Conservation (phyloP, 2,329 filamentous ascomycete genomes). For the Trichoderma guizhouense region DNA sequence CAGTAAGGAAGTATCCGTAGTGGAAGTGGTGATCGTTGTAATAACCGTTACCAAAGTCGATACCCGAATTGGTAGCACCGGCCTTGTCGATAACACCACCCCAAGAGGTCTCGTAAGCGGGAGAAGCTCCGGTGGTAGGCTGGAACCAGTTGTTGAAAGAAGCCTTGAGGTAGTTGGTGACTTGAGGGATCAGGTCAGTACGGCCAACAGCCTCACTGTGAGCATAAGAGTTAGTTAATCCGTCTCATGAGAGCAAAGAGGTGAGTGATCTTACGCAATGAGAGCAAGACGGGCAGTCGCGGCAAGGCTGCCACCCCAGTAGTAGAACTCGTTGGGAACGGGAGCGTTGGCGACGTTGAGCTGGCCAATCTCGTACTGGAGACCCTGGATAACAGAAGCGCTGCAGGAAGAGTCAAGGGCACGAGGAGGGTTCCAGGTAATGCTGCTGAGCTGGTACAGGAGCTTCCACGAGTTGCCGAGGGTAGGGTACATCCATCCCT, state of each 20-base stretch:
- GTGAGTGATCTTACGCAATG: conserved; percentile 23
- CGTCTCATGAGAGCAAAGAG: no score
- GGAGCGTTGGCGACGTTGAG: conserved; percentile 22
- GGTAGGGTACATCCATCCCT: conserved; percentile 27
- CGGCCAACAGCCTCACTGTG: conserved; percentile 24
- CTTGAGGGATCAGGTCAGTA: conserved; percentile 21
- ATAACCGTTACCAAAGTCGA: conserved; percentile 29
- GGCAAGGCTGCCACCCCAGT: conserved; percentile 25
- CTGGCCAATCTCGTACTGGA: conserved; percentile 24
- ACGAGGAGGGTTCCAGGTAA: conserved; percentile 25
- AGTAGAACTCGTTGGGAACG: conserved; percentile 26
- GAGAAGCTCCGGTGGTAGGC: conserved; percentile 18
- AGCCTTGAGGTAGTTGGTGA: conserved; percentile 23
- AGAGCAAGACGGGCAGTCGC: conserved; percentile 24
- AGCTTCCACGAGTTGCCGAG: conserved; percentile 25
- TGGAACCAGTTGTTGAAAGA: conserved; percentile 26
- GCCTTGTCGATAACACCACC: conserved; percentile 26
- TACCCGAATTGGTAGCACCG: conserved; percentile 20
- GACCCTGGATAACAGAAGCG: conserved; percentile 21
- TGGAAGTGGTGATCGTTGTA: conserved; percentile 33
- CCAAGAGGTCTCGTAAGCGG: conserved; percentile 27
- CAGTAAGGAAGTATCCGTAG: conserved; percentile 27
- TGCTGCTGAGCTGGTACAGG: conserved; percentile 22
- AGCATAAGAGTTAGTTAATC: not conserved
- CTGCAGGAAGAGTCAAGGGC: conserved; percentile 24